Evolutionary conservation across 306 rosid genomes (phyloP).

Genomic region (Citrullus amarus): DNA sequence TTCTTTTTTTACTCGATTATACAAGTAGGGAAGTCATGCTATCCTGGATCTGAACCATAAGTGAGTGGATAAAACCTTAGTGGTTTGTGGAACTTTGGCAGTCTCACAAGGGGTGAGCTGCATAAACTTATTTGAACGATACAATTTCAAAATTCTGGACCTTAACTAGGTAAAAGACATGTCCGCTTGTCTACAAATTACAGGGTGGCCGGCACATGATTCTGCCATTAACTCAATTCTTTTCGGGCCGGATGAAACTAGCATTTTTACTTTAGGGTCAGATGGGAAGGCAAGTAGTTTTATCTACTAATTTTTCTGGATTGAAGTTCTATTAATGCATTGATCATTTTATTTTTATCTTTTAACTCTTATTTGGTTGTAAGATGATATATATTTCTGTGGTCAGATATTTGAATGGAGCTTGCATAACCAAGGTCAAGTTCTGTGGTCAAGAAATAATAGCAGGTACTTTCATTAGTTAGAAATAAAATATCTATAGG

Average conservation of each 20-base stretch:
- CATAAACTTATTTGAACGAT: background rate
- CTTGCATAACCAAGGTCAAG: constrained; percentile 92
- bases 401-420: constrained; percentile 93
- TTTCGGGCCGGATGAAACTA: constrained; percentile 96
- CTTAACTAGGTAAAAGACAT: constrained; percentile 70
- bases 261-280: constrained; percentile 84
- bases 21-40: background rate
- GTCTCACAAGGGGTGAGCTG: background rate
- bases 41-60: background rate
- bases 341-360: background rate
- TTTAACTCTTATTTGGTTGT: background rate
- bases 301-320: background rate
- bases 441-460: constrained; percentile 82
- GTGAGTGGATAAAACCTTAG: background rate
- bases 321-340: constrained; percentile 6
- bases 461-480: constrained; percentile 40
- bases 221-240: constrained; percentile 82
- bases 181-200: constrained; percentile 92
- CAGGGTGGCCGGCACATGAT: constrained; percentile 99
- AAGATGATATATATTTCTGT: background rate
- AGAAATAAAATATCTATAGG: constrained; percentile 1
- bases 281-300: constrained; percentile 72
- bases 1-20: background rate
- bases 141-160: constrained; percentile 4
- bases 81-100: background rate